Conservation (phyloP, 2,329 filamentous ascomycete genomes). For the Rachicladosporium sp. region DNA sequence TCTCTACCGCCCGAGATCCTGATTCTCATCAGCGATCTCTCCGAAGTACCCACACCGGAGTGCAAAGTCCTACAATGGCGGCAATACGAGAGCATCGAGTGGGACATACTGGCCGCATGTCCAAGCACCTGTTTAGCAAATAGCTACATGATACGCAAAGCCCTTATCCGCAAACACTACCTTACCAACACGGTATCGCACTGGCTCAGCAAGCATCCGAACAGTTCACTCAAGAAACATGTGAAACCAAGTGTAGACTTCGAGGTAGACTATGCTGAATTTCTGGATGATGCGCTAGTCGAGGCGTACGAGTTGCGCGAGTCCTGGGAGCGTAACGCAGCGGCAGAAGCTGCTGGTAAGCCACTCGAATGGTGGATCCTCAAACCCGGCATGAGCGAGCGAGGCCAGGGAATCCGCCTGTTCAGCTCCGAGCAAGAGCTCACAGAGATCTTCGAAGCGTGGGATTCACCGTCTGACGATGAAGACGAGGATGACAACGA, state of each 20-base stretch:
- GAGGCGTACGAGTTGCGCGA: slow-evolving; percentile 74
- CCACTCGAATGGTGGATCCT: slow-evolving; percentile 99
- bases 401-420: slow-evolving; percentile 81
- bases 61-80: slow-evolving; percentile 61
- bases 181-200: slow-evolving; percentile 70
- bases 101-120: slow-evolving; percentile 57
- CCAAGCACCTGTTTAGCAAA: slow-evolving; percentile 58
- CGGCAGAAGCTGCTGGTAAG: slow-evolving; percentile 20
- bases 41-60: slow-evolving; percentile 35
- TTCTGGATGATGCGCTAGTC: slow-evolving; percentile 81
- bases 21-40: slow-evolving; percentile 38
- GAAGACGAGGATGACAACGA: slow-evolving; percentile 42
- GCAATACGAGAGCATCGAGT: slow-evolving; percentile 79
- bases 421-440: slow-evolving; percentile 78
- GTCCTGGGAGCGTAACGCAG: slow-evolving; percentile 58
- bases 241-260: slow-evolving; percentile 74
- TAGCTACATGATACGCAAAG: slow-evolving; percentile 91
- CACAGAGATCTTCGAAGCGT: slow-evolving; percentile 78
- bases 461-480: slow-evolving; percentile 65
- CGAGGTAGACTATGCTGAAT: slow-evolving; percentile 93
- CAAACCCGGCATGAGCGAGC: slow-evolving; percentile 94
- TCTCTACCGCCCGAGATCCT: slow-evolving; percentile 41
- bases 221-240: slow-evolving; percentile 54
- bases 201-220: slow-evolving; percentile 75
- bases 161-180: slow-evolving; percentile 91